Percentiles rank a stretch among this genome's conserved stretches.
Evolutionary conservation across 2,329 filamentous ascomycete genomes (phyloP).

Genomic region (Ophiocordyceps camponoti-saundersi): DNA sequence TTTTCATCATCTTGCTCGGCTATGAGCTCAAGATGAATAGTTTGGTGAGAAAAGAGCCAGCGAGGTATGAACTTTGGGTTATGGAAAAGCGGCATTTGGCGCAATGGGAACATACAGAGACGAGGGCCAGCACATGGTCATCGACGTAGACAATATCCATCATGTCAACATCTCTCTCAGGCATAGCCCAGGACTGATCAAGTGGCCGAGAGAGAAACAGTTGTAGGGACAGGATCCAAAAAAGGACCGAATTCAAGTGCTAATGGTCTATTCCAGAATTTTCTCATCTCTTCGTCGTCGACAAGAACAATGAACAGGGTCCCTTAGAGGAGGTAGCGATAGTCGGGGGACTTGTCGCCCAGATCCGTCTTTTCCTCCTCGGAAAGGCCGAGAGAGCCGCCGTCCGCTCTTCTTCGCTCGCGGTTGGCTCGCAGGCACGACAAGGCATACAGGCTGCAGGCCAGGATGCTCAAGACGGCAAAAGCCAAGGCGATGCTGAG

Average conservation of each 20-base stretch:
- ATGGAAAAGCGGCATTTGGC: no score
- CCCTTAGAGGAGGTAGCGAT: constrained; percentile 36
- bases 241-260: not conserved
- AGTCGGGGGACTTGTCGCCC: constrained; percentile 42
- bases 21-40: not conserved
- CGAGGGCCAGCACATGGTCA: no score
- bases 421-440: constrained; percentile 44
- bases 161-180: no score
- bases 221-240: not conserved
- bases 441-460: constrained; percentile 42
- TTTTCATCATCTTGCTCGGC: not conserved
- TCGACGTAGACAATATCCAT: no score
- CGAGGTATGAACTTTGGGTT: no score
- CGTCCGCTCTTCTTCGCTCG: constrained; percentile 31
- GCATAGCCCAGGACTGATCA: not conserved
- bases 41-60: no score
- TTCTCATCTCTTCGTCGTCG: no score
- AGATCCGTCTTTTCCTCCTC: constrained; percentile 45
- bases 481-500: constrained; percentile 68
- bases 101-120: no score
- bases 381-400: constrained; percentile 25
- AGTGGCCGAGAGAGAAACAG: not conserved
- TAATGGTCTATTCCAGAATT: not conserved
- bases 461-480: constrained; percentile 45
- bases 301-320: not conserved